These are phyloP conservation scores for Stropharia rugosoannulata DNA, from an alignment of 768 basidiomycete genomes.

Conservation along the genomic window DNA sequence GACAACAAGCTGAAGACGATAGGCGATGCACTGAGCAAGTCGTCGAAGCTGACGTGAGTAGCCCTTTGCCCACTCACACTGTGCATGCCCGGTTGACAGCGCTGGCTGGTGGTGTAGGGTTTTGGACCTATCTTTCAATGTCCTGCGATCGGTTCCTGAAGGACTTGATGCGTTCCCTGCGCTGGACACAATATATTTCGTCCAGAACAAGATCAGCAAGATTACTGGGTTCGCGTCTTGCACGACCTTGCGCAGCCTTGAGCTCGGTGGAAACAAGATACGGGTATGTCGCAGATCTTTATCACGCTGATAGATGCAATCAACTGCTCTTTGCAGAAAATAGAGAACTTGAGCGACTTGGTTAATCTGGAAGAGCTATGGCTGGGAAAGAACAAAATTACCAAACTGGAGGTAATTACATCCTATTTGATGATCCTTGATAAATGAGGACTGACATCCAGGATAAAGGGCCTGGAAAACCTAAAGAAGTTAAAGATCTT, in stretches of 20 bases:
- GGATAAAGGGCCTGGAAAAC: slow-evolving; percentile 59
- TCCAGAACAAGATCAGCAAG: slow-evolving; percentile 90
- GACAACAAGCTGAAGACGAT: slow-evolving; percentile 89
- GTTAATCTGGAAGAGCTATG: slow-evolving; percentile 90
- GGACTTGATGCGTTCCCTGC: slow-evolving; percentile 54
- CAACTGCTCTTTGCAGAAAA: slow-evolving; percentile 51
- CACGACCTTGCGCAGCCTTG: slow-evolving; percentile 70
- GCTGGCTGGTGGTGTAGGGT: slow-evolving; percentile 42
- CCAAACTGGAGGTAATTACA: slow-evolving; percentile 69
- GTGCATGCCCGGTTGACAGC: neutral
- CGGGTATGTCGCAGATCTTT: slow-evolving; percentile 52
- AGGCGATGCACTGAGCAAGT: slow-evolving; percentile 60
- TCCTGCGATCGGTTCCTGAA: slow-evolving; percentile 71
- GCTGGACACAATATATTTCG: slow-evolving; percentile 84
- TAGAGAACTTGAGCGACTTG: slow-evolving; percentile 81
- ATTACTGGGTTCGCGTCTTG: slow-evolving; percentile 66
- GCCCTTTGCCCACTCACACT: neutral
- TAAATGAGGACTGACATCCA: neutral
- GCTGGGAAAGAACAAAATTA: slow-evolving; percentile 98
- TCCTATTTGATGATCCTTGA: neutral
- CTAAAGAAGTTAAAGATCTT: slow-evolving; percentile 80
- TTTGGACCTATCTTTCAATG: slow-evolving; percentile 95
- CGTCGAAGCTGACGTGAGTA: slow-evolving; percentile 57
- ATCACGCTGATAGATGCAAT: slow-evolving; percentile 1
- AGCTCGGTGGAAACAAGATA: slow-evolving; percentile 92